Base-by-base conservation (phyloP, 495 filamentous ascomycete genomes). In the Polyplosphaeria fusca region DNA sequence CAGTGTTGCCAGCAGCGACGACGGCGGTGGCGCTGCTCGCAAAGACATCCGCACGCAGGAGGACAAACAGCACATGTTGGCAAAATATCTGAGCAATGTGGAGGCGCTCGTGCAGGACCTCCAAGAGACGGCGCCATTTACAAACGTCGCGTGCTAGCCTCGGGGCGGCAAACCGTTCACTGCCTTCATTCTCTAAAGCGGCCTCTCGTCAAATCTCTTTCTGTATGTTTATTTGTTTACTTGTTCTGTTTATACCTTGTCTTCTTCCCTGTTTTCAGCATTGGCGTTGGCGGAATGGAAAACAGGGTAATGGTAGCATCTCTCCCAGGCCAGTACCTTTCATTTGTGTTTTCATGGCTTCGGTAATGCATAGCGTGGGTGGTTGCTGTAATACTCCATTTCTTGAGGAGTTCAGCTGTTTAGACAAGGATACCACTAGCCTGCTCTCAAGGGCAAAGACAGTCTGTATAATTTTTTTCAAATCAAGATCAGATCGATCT, bases 31-130 rank as follows among this genome's bases (percentile, higher is more conserved):
- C 61, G 72, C 52, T 64, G 65, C 42, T 57, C 71, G 39, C 56
- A 67, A 47, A 68, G 71, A 73, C 44, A 91, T 85, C 16, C 78
- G 82, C 55, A 86, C 81, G 5, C 92, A 89, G 23, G 86, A 89
- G 62, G 87, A 94, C 70, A 98, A 98, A 75, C 91, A 95, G 74
- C 77, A 76, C 38, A 68, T 91, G 60, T 76, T 98, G 26, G 89
- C 88, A 22, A 72, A 83, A 55, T 91, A 93, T 71, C 71, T 98
- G 50, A 87, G 80, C 57, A 95, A 91, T 61, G 93, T 97, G 30
- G 90, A 95, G 55, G 90, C 92, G 64, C 73, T 98, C 62, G 86
- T 98, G 20, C 86, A 88, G 68, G 93, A 98, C 71, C 67, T 98
- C 60, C 85, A 85, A 66, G 90, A 88, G 74, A 89, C 85, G 48